Evolutionary conservation across 176 grass and related monocot species (phyloP).

Genomic region (Ampelocalamus luodianensis): DNA sequence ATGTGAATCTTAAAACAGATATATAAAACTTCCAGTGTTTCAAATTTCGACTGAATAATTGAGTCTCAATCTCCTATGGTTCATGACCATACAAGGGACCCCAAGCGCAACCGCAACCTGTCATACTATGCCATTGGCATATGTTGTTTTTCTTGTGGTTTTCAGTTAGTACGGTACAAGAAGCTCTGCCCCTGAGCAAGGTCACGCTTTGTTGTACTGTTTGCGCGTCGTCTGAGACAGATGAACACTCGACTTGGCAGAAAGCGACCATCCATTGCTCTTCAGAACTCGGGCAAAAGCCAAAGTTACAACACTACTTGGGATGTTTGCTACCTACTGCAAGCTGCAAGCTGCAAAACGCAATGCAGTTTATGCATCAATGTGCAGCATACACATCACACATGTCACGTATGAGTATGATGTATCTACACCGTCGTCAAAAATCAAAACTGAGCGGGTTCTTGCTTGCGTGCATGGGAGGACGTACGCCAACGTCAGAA

Average conservation of each 20-base stretch:
- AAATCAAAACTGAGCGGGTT: constrained; percentile 29
- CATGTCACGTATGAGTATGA: constrained; percentile 36
- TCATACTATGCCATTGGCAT: neutral
- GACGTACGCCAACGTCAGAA: constrained; percentile 48
- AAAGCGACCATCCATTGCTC: constrained; percentile 24
- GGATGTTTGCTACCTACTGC: neutral
- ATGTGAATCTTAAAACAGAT: neutral
- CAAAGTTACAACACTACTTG: constrained; percentile 4
- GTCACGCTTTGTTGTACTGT: neutral
- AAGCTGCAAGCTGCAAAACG: neutral
- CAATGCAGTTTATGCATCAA: constrained; percentile 17
- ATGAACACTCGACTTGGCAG: constrained; percentile 13
- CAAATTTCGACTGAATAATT: neutral
- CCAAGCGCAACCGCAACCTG: neutral
- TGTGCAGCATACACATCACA: constrained; percentile 19
- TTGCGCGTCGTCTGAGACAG: neutral
- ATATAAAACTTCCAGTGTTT: no score
- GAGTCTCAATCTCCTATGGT: neutral
- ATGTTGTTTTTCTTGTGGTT: neutral
- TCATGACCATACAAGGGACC: neutral
- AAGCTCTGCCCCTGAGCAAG: neutral
- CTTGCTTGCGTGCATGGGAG: neutral
- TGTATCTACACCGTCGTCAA: constrained; percentile 37
- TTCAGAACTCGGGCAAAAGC: neutral
- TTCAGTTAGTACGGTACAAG: no score